A percentile compares a stretch with the other conserved stretches of the same genome.
Evolutionary conservation across 2,329 filamentous ascomycete species (phyloP).

Genomic region (Chaetomiaceae sp.): DNA sequence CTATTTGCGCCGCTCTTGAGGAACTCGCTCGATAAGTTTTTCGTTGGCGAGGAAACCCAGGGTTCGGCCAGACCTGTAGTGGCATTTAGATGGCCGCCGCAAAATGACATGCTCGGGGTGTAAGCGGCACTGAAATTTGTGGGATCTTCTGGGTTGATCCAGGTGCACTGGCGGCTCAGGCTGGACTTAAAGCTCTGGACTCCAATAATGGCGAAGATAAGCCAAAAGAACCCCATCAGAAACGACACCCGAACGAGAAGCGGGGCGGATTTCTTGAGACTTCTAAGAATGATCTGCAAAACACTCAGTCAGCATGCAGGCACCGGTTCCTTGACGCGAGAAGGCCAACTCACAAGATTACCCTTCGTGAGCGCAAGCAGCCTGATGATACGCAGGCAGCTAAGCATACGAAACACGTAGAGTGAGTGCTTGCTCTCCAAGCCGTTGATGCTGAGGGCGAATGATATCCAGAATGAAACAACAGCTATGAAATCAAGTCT

Average conservation of each 20-base stretch:
- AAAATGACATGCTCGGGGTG: slow-evolving; percentile 68
- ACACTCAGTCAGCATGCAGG: slow-evolving; percentile 5
- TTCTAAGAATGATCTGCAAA: slow-evolving; percentile 77
- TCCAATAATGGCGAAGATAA: slow-evolving; percentile 92
- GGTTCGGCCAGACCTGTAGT: slow-evolving; percentile 54
- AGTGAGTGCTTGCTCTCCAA: slow-evolving; percentile 67
- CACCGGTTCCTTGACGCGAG: neutral
- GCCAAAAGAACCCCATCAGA: slow-evolving; percentile 94
- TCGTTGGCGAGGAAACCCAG: slow-evolving; percentile 55
- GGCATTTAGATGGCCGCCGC: slow-evolving; percentile 73
- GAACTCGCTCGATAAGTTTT: slow-evolving; percentile 30
- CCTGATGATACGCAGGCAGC: slow-evolving; percentile 85
- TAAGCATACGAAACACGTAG: slow-evolving; percentile 94
- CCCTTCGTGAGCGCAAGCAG: slow-evolving; percentile 90
- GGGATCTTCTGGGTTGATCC: slow-evolving; percentile 62
- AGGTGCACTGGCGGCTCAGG: slow-evolving; percentile 71
- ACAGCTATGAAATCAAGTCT: slow-evolving; percentile 92
- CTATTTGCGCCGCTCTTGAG: slow-evolving; percentile 47
- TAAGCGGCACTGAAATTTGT: slow-evolving; percentile 53
- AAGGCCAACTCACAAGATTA: slow-evolving; percentile 64
- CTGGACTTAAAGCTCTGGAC: slow-evolving; percentile 94
- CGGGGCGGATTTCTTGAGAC: slow-evolving; percentile 91
- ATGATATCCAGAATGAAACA: slow-evolving; percentile 91
- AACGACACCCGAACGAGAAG: slow-evolving; percentile 90
- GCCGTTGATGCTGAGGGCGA: slow-evolving; percentile 65